Percentiles rank a stretch among this genome's conserved stretches.
Evolutionary conservation across 2,329 filamentous ascomycete genomes (phyloP).

Genomic region (Fusarium illudens): DNA sequence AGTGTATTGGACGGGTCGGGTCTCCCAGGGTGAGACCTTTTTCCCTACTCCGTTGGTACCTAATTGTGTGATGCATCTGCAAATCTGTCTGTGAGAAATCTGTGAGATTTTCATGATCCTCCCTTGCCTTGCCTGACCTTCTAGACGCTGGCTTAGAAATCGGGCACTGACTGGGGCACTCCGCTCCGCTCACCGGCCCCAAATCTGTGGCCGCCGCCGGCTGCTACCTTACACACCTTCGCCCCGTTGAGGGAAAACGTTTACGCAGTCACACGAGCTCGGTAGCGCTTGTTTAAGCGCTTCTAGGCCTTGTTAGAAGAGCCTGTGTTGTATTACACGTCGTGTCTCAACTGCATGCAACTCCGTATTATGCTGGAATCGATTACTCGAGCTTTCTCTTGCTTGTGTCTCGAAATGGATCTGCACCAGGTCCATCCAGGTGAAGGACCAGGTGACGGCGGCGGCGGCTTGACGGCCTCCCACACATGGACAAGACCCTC

Average conservation of each 20-base stretch:
- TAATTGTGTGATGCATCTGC: conserved; percentile 1
- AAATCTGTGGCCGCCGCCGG: not conserved
- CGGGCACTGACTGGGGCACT: not conserved
- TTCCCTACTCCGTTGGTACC: too few species aligned
- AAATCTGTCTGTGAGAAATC: conserved; percentile 8
- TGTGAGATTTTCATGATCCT: conserved; percentile 9
- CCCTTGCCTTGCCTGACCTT: not conserved
- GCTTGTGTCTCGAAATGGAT: not conserved
- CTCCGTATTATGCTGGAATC: not conserved
- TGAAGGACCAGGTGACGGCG: not conserved
- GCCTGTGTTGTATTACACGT: not conserved
- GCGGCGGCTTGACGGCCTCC: not conserved
- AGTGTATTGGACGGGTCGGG: conserved; percentile 12
- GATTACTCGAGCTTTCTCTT: not conserved
- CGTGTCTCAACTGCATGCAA: not conserved
- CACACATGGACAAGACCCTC: conserved; percentile 1
- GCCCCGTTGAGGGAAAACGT: not conserved
- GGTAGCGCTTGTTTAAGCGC: conserved; percentile 1
- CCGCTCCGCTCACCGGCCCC: not conserved
- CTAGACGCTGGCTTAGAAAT: not conserved
- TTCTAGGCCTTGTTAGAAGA: not conserved
- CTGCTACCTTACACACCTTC: not conserved
- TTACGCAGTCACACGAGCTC: not conserved
- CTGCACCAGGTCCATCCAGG: not conserved
- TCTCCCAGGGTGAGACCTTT: not conserved